Base-by-base conservation (phyloP, 2,329 filamentous ascomycete species). In the Trichoderma koningii region DNA sequence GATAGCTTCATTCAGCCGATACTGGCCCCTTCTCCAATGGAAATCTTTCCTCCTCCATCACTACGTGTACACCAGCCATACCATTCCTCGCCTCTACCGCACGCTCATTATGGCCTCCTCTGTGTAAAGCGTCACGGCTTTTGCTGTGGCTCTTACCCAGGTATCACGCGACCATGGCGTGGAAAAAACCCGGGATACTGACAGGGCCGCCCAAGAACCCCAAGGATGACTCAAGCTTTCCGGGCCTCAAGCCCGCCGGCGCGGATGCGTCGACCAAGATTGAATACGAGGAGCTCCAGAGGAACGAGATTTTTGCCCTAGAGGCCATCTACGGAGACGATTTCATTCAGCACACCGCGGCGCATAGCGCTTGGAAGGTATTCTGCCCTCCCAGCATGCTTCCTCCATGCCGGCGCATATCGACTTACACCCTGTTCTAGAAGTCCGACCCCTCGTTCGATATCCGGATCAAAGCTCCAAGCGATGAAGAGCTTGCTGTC, bases 251-350 rank as follows among this genome's bases (percentile, higher is more conserved):
- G 69, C 76, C 79, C 69, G 72, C 75, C 66, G 78, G 77, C 70
- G 74, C 78, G 66, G 75, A 80, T 66, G 71, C 77, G 55, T 73
- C 74, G 50, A 73, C 77, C 57, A 85, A 80, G 70, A 83, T 84
- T 17, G 81, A 93, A 73, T 96, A 97, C 79, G 86, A 88, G 69
- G 90, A 96, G 78, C 87, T 91, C 41, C 95, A 98, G 78, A 83
- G 90, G 72, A 91, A 97, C 74, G 95, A 98, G 79, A 83, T 96
- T 65, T 86, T 95, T 74, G 94, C 88, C 51, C 82, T 98, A 66
- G 85, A 90, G 72, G 91, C 94, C 48, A 96, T 98, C 56, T 98
- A 95, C 74, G 89, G 89, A 70, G 92, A 96, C 66, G 93, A 97
- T 73, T 97, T 92, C 73, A 83, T 89, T 70, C 87, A 89, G 74